Evolutionary conservation across 805 yeast species (phyloP), one percentile per base, ranked within the genome.

Genomic region (Saturnispora sanitii): DNA sequence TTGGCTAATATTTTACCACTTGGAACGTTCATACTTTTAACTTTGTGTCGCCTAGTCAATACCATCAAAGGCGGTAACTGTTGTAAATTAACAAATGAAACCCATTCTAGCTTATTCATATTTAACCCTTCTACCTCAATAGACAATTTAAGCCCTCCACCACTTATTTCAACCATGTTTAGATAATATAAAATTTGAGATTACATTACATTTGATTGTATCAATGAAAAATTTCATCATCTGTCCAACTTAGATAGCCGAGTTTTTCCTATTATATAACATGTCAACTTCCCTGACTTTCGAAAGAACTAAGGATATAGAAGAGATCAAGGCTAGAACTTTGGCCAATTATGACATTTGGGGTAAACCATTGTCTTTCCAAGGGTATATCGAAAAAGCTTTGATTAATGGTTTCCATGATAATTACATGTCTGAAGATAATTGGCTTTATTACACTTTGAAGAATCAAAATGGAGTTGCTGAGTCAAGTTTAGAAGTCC

Each of bases 341-440:
- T 17, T 42, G 4, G 46, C 42, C 16, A 57, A 54, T 40, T 45
- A 50, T 28, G 42, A 31, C 3, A 29, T 38, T 6, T 60, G 64
- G 64, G 60, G 61, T 6, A 38, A 33, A 9, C 47, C 48, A 4
- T 43, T 58, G 16, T 35, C 48, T 16, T 16, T 51, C 6, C 43
- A 34, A 3, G 52, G 55, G 21, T 60, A 57, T 38, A 36, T 45
- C 7, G 46, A 49, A 29, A 41, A 62, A 19, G 61, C 57, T 28
- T 31, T 38, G 21, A 43, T 38, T 33, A 45, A 41, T 23, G 37
- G 41, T 9, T 52, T 49, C 37, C 32, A 16, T 19, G 44, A 45
- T 4, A 16, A 43, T 12, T 57, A 60, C 38, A 45, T 33, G 62
- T 62, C 4, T 50, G 49, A 8, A 45, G 46, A 38, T 26, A 23